A percentile compares a stretch with the other conserved stretches of the same genome.
These are phyloP conservation scores for Komagataella populi DNA, from an alignment of 805 yeast species.

Conservation along the genomic window DNA sequence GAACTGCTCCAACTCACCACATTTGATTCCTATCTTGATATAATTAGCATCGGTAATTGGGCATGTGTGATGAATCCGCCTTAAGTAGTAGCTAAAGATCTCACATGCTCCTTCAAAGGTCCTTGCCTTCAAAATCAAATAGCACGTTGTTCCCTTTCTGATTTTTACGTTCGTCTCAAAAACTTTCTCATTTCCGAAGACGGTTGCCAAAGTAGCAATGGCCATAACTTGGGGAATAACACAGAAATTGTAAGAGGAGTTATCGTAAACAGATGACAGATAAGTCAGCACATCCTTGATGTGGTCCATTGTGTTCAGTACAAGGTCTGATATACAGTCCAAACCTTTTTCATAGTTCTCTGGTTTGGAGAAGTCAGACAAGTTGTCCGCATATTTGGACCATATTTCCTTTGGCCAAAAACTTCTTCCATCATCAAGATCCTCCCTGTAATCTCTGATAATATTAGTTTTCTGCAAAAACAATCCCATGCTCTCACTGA, in stretches of 20 bases:
- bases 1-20: slow-evolving; percentile 83
- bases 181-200: slow-evolving; percentile 69
- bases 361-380: slow-evolving; percentile 44
- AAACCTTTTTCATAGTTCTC: slow-evolving; percentile 42
- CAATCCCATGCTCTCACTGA: slow-evolving; percentile 82
- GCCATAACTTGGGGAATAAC: slow-evolving; percentile 99
- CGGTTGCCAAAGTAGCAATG: slow-evolving; percentile 79
- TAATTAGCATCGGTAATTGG: slow-evolving; percentile 79
- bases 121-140: slow-evolving; percentile 59
- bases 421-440: slow-evolving; percentile 78
- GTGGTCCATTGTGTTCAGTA: slow-evolving; percentile 66
- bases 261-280: slow-evolving; percentile 65
- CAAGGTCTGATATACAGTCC: slow-evolving; percentile 69
- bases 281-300: slow-evolving; percentile 66
- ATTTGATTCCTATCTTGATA: slow-evolving; percentile 65
- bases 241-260: slow-evolving; percentile 79
- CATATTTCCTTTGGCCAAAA: slow-evolving; percentile 96
- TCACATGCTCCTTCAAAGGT: slow-evolving; percentile 62
- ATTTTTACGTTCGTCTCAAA: slow-evolving; percentile 69
- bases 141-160: slow-evolving; percentile 78
- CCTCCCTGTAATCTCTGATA: slow-evolving; percentile 90
- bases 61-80: slow-evolving; percentile 66
- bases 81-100: slow-evolving; percentile 65
- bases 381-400: slow-evolving; percentile 59
- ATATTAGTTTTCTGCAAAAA: slow-evolving; percentile 93